A percentile compares a stretch with the other conserved stretches of the same genome.
These are phyloP conservation scores for Epichloe bromicola DNA, from an alignment of 2,329 filamentous ascomycete genomes.

Conservation along the genomic window DNA sequence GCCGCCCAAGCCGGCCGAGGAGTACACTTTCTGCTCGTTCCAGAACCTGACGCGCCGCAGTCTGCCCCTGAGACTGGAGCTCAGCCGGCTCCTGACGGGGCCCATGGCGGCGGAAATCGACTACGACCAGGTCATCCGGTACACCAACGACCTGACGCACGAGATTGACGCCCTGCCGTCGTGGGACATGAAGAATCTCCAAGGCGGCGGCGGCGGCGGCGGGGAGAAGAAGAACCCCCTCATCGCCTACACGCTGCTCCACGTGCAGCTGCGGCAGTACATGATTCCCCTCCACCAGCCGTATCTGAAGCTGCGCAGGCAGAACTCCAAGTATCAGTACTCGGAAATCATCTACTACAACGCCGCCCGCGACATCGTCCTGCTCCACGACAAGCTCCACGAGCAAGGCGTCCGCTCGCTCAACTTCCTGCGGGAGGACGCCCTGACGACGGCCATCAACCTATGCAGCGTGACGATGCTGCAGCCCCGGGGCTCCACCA, in stretches of 20 bases:
- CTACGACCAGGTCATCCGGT: constrained; percentile 48
- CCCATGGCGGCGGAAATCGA: constrained; percentile 37
- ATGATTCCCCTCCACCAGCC: constrained; percentile 49
- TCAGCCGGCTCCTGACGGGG: constrained; percentile 43
- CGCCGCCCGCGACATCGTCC: constrained; percentile 45
- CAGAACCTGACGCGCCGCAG: constrained; percentile 45
- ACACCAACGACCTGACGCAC: constrained; percentile 47
- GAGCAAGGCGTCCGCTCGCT: constrained; percentile 45
- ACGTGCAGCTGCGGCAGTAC: constrained; percentile 48
- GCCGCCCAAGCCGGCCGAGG: constrained; percentile 33
- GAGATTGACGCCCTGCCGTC: constrained; percentile 47
- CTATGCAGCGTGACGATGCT: constrained; percentile 48
- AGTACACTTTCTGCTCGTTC: constrained; percentile 47
- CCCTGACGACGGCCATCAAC: constrained; percentile 46
- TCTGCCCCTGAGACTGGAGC: constrained; percentile 40
- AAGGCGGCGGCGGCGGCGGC: constrained; percentile 14
- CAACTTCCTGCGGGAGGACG: constrained; percentile 48
- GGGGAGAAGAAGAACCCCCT: constrained; percentile 36
- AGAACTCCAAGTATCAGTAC: constrained; percentile 48
- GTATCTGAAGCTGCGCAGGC: constrained; percentile 45
- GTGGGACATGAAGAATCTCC: constrained; percentile 32
- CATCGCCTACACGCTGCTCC: constrained; percentile 45
- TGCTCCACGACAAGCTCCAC: constrained; percentile 47
- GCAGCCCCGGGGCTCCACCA: constrained; percentile 44
- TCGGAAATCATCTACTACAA: constrained; percentile 53